phyloP scores from a whole-genome alignment of 2,329 filamentous ascomycete species.

The Ceratocystis ficicola region DNA sequence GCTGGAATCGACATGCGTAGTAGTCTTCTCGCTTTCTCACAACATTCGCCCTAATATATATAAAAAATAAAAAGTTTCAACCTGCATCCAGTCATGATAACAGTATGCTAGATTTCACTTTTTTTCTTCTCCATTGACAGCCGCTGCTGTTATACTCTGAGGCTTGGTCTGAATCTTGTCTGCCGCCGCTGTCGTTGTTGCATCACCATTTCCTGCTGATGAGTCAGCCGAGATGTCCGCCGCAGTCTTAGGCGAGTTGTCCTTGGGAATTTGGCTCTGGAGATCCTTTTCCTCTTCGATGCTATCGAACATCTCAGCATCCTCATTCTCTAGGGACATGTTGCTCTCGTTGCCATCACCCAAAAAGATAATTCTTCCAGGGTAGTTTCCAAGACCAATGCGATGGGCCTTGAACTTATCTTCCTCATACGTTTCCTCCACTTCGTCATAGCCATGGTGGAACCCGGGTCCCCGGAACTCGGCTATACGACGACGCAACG shows the following conservation, averaged over 20 bases:
- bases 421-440: slow-evolving; percentile 63
- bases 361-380: slow-evolving; percentile 83
- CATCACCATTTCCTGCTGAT: slow-evolving; percentile 24
- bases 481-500: slow-evolving; percentile 40
- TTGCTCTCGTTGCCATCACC: slow-evolving; percentile 73
- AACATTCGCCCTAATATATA: not conserved
- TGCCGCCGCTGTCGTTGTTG: slow-evolving; percentile 6
- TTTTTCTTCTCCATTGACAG: slow-evolving; percentile 6
- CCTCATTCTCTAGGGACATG: slow-evolving; percentile 73
- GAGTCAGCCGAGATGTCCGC: slow-evolving; percentile 23
- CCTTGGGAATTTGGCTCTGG: slow-evolving; percentile 68
- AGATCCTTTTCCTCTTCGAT: slow-evolving; percentile 74
- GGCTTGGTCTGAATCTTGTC: not conserved
- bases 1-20: too few species aligned
- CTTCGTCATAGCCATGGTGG: slow-evolving; percentile 73
- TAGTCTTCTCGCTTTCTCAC: too few species aligned
- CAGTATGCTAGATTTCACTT: not conserved
- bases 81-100: slow-evolving; percentile 1
- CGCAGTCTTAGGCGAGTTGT: slow-evolving; percentile 24
- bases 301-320: slow-evolving; percentile 80
- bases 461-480: slow-evolving; percentile 75
- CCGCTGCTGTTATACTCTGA: not conserved
- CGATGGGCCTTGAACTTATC: slow-evolving; percentile 50
- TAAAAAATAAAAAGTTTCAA: slow-evolving; percentile 1
- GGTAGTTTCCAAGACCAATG: slow-evolving; percentile 54